These are phyloP conservation scores for Entomortierella parvispora DNA, from an alignment of 192 early-diverging fungal species.

Conservation along the genomic window DNA sequence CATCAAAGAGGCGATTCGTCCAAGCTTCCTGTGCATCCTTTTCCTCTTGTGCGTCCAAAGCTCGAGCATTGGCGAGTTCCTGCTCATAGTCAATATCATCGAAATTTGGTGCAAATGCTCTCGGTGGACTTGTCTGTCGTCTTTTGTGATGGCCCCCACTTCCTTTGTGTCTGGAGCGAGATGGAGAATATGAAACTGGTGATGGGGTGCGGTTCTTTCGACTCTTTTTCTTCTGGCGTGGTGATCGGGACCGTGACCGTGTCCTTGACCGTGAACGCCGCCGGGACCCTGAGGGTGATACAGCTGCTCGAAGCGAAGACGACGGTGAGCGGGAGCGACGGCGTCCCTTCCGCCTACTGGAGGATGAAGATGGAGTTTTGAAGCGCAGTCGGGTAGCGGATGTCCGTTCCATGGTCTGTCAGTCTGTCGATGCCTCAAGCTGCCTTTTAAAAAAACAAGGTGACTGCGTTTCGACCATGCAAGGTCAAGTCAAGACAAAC, in stretches of 20 bases:
- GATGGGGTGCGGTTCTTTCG: not conserved
- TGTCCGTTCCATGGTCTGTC: constrained; percentile 22
- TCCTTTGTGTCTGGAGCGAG: not conserved
- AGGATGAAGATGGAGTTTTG: constrained; percentile 15
- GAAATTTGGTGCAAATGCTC: not conserved
- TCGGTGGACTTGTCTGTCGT: not conserved
- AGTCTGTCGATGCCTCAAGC: too few relatives aligned
- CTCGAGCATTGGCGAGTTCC: constrained; percentile 1
- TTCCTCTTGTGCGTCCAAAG: not conserved
- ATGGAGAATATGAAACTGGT: not conserved
- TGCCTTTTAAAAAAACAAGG: too few relatives aligned
- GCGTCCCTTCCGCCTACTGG: constrained; percentile 6
- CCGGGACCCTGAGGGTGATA: not conserved
- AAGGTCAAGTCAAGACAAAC: too few relatives aligned
- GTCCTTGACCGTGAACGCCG: not conserved
- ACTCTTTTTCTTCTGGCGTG: not conserved
- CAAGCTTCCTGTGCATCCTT: constrained; percentile 11
- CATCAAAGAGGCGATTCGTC: constrained; percentile 24
- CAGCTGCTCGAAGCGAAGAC: not conserved
- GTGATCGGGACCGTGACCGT: constrained; percentile 16
- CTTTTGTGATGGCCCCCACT: too few relatives aligned
- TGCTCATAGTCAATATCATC: not conserved
- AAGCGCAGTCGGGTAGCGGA: constrained; percentile 30
- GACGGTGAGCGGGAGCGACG: not conserved
- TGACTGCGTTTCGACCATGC: too few relatives aligned